Conservation (phyloP, 257 asterid species). For the Capsicum rhomboideum region DNA sequence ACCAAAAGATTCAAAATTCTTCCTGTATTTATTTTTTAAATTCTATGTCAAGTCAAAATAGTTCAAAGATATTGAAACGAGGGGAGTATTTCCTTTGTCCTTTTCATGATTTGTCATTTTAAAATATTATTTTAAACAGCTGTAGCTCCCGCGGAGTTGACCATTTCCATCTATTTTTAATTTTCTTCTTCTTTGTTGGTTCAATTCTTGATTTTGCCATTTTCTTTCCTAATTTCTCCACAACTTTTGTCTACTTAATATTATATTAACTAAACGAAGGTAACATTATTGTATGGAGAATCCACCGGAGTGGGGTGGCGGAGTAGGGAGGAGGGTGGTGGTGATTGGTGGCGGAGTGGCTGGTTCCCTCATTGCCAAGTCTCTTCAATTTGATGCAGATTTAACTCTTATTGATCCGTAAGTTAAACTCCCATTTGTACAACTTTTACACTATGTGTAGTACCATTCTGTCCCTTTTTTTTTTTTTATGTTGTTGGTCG, state of each 20-base stretch:
- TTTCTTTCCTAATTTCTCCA: neutral
- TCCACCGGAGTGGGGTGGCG: conserved; percentile 42
- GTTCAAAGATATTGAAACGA: too few relatives aligned
- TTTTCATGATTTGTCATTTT: neutral
- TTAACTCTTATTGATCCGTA: conserved; percentile 82
- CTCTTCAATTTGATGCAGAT: conserved; percentile 75
- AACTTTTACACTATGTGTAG: too few relatives aligned
- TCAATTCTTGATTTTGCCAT: neutral
- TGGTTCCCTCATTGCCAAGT: conserved; percentile 68
- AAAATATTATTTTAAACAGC: neutral
- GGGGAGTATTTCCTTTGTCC: neutral
- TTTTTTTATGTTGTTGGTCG: too few relatives aligned
- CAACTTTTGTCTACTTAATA: neutral
- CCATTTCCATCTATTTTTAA: neutral
- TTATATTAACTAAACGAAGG: too few relatives aligned
- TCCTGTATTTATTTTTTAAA: too few relatives aligned
- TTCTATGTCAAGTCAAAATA: too few relatives aligned
- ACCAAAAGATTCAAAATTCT: too few relatives aligned
- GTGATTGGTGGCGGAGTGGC: conserved; percentile 91
- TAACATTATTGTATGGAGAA: conserved; percentile 16
- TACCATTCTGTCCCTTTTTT: too few relatives aligned
- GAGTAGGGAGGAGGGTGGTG: conserved; percentile 74
- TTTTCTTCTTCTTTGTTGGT: neutral
- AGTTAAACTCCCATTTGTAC: conserved; percentile 1
- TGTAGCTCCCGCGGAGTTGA: neutral